phyloP scores from a whole-genome alignment of 2,329 filamentous ascomycete genomes.

The Chaetomiaceae sp. region DNA sequence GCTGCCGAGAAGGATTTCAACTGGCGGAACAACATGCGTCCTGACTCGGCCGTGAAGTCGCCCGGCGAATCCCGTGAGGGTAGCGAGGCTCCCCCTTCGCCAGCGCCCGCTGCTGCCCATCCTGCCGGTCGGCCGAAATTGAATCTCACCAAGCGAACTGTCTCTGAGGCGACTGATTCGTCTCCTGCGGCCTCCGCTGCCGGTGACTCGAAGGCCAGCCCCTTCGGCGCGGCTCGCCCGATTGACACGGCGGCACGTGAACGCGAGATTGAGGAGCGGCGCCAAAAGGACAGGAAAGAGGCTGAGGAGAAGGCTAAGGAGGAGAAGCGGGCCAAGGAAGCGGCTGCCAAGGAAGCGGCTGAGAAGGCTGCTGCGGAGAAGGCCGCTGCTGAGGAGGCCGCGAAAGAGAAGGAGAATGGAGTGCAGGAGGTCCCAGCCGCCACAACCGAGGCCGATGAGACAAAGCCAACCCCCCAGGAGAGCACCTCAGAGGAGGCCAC shows the following conservation, averaged over 20 bases:
- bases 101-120: conserved; percentile 45
- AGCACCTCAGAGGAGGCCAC: conserved; percentile 27
- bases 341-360: conserved; percentile 41
- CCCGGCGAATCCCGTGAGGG: conserved; percentile 64
- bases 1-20: conserved; percentile 89
- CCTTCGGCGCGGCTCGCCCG: conserved; percentile 87
- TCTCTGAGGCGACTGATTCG: conserved; percentile 61
- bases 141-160: conserved; percentile 85
- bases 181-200: conserved; percentile 38
- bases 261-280: conserved; percentile 84
- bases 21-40: conserved; percentile 87
- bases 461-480: conserved; percentile 25
- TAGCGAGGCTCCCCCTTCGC: conserved; percentile 70
- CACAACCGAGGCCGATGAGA: conserved; percentile 24
- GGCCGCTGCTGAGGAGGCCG: conserved; percentile 57
- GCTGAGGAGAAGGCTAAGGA: conserved; percentile 81
- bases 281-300: conserved; percentile 77
- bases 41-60: conserved; percentile 61
- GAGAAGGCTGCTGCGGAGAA: conserved; percentile 32
- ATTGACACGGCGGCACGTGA: conserved; percentile 90
- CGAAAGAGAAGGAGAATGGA: conserved; percentile 28
- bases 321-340: conserved; percentile 62
- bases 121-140: conserved; percentile 66
- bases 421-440: conserved; percentile 25
- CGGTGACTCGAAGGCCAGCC: conserved; percentile 69